Percentiles rank a stretch among this genome's conserved stretches.
Evolutionary conservation across 2,329 filamentous ascomycete genomes (phyloP).

Genomic region (Colletotrichum liaoningense): DNA sequence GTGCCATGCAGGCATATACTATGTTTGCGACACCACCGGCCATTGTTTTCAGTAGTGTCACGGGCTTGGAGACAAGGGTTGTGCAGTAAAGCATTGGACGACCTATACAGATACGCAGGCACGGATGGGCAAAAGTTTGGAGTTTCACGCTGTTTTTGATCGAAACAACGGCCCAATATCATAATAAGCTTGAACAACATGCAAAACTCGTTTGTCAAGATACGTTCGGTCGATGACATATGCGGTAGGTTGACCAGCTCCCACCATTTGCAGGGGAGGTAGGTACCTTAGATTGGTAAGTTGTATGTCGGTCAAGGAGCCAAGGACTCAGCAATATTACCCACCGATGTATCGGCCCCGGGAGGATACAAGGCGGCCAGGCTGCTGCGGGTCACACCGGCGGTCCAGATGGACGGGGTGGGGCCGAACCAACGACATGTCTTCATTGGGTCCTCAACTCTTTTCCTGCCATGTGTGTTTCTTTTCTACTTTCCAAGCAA

Average conservation of each 20-base stretch:
- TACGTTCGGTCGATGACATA: no score
- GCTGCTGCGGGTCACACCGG: neutral
- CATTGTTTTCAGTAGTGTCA: neutral
- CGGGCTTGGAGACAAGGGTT: neutral
- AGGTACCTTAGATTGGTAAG: neutral
- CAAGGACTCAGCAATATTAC: neutral
- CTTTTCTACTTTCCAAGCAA: neutral
- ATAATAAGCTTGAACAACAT: neutral
- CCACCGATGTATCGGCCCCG: slow-evolving; percentile 19
- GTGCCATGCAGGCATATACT: neutral
- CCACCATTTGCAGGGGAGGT: neutral
- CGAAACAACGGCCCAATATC: neutral
- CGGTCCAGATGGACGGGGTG: neutral
- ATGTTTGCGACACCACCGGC: neutral
- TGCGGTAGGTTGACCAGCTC: neutral
- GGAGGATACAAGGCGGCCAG: neutral
- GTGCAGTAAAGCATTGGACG: neutral
- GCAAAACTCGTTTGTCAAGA: neutral
- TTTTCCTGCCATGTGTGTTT: neutral
- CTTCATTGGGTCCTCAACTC: no score
- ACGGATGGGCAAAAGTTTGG: slow-evolving; percentile 15
- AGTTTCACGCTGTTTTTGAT: neutral
- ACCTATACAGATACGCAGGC: neutral
- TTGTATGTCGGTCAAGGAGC: neutral
- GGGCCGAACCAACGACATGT: slow-evolving; percentile 13